Base-by-base conservation (phyloP, 306 rosid species). In the Sesbania bispinosa region DNA sequence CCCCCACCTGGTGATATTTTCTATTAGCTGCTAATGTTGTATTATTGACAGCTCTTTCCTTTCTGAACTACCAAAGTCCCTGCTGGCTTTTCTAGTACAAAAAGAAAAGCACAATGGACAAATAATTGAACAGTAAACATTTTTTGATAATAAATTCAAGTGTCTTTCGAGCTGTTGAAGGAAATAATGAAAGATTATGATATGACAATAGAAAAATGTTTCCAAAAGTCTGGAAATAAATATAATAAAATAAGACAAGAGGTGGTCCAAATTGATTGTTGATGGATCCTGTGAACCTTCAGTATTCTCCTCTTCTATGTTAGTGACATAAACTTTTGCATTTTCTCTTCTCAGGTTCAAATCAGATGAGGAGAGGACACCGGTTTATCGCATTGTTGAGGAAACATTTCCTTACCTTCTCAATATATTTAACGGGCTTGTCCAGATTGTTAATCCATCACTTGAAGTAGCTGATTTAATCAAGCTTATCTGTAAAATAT, bases 401-500 rank as follows among this genome's bases (percentile, higher is more conserved):
- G 97, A 95, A 76, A 95, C 97, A 33, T 95, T 95, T 81, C 96
- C 97, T 16, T 84, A 83, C 75, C 89, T 95, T 69, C 99, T 95
- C 58, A 84, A 77, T 76, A 91, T 95, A 71, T 95, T 91, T 66
- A 88, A 71, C 64, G 67, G 87, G 85, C 99, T 95, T 53, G 88
- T 83, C 59, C 97, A 91, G 86, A 88, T 89, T 79, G 85, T 70
- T 75, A 89, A 86, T 78, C 96, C 97, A 53, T 73, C 96, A 57
- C 80, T 89, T 65, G 99, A 95, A 82, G 83, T 95, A 47, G 96
- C 97, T 32, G 99, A 95, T 57, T 80, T 89, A 51, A 95, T 95
- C 86, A 91, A 95, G 86, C 90, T 91, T 75, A 95, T 91, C 80
- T 95, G 99, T 78, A 94, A 94, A 91, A 94, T 94, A 75, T 94